These are phyloP conservation scores for Santalum album DNA, from an alignment of 164 flowering plant species.

Conservation along the genomic window DNA sequence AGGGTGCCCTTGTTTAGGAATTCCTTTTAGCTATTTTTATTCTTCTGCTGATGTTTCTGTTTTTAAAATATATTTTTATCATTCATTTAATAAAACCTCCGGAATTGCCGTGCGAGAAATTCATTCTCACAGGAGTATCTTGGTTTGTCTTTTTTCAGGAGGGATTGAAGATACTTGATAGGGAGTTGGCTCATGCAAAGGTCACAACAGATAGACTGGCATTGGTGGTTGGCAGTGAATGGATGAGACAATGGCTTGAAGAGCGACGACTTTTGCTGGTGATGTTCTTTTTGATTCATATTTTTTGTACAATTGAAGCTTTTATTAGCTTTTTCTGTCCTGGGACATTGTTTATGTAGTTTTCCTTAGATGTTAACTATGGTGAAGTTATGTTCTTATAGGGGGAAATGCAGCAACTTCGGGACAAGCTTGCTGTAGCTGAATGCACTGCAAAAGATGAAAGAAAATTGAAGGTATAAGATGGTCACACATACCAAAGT, in stretches of 20 bases:
- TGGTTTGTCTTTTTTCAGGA: conserved; percentile 47
- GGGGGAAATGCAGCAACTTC: conserved; percentile 99
- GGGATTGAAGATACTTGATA: conserved; percentile 82
- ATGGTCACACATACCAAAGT: background rate
- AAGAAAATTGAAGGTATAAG: conserved; percentile 77
- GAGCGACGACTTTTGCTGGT: conserved; percentile 90
- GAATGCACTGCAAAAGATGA: conserved; percentile 89
- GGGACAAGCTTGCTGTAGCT: conserved; percentile 82
- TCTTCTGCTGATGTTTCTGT: background rate
- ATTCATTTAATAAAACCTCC: too few species aligned
- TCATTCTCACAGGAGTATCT: background rate
- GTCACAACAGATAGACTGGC: conserved; percentile 96
- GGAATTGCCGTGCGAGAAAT: background rate
- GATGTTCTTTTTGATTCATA: background rate
- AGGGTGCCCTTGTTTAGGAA: conserved; percentile 21
- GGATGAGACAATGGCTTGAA: conserved; percentile 95
- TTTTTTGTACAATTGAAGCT: background rate
- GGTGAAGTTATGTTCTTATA: conserved; percentile 18
- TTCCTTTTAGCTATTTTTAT: background rate
- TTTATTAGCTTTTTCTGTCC: background rate
- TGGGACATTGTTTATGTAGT: background rate
- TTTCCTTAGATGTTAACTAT: background rate
- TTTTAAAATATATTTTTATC: too few species aligned
- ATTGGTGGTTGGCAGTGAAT: conserved; percentile 87
- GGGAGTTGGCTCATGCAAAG: conserved; percentile 97